Evolutionary conservation across 1,284 basidiomycete genomes (phyloP).

Genomic region (Albatrellus sp.): DNA sequence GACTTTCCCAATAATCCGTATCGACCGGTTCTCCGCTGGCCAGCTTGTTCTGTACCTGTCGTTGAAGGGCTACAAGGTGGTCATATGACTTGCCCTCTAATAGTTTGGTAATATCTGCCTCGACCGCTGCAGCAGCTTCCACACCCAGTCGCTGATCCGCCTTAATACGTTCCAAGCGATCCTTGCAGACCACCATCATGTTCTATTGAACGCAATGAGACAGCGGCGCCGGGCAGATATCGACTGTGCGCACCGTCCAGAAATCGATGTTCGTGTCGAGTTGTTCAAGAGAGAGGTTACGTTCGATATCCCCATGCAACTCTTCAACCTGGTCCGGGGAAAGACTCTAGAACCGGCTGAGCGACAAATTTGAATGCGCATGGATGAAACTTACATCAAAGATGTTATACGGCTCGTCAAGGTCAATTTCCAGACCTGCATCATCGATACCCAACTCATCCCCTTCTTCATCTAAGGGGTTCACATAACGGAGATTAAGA

Average conservation of each 20-base stretch:
- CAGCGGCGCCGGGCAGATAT: background rate
- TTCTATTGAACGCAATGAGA: constrained; percentile 35
- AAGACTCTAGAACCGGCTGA: constrained; percentile 52
- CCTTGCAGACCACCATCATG: constrained; percentile 95
- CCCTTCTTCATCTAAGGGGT: constrained; percentile 53
- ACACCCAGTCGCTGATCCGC: constrained; percentile 44
- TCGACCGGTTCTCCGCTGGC: constrained; percentile 89
- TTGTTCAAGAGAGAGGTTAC: constrained; percentile 82
- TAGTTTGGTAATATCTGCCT: constrained; percentile 63
- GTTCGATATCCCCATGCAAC: constrained; percentile 88
- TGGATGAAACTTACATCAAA: constrained; percentile 59
- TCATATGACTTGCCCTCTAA: constrained; percentile 75
- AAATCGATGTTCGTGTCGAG: constrained; percentile 85
- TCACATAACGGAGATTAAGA: constrained; percentile 84
- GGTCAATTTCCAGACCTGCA: constrained; percentile 89
- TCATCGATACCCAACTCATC: constrained; percentile 61
- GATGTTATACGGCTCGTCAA: constrained; percentile 96
- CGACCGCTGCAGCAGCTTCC: constrained; percentile 66
- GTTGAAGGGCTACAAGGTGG: constrained; percentile 75
- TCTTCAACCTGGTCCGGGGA: constrained; percentile 84
- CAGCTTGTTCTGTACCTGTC: constrained; percentile 80
- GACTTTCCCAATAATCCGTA: constrained; percentile 94
- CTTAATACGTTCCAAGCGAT: constrained; percentile 74
- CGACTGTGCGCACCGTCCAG: constrained; percentile 71
- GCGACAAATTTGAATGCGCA: constrained; percentile 7